These are phyloP conservation scores for Tuber magnatum DNA, from an alignment of 495 filamentous ascomycete species.

Conservation along the genomic window DNA sequence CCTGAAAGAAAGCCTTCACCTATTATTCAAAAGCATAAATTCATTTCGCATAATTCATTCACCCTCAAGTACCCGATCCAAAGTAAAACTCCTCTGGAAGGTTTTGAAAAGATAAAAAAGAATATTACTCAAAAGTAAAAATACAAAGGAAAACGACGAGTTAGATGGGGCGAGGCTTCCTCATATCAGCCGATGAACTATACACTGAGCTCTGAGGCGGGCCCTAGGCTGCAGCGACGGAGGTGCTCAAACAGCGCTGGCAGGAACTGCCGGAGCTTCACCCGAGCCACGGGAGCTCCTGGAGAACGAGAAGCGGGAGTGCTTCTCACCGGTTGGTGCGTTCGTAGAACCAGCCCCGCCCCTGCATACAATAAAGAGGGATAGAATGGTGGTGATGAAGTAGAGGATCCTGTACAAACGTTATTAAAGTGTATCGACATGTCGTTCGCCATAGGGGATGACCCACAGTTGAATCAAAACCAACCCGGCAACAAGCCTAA, in stretches of 20 bases:
- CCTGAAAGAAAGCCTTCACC: neutral
- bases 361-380: slow-evolving; percentile 14
- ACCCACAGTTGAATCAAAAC: slow-evolving; percentile 23
- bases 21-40: neutral
- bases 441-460: neutral
- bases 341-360: neutral
- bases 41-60: neutral
- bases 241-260: slow-evolving; percentile 1
- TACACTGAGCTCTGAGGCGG: neutral
- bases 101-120: neutral
- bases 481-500: slow-evolving; percentile 12
- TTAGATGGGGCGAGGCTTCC: neutral
- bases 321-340: neutral
- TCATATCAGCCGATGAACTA: neutral
- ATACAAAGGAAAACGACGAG: neutral
- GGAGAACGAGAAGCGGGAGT: slow-evolving; percentile 9
- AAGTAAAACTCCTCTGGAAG: neutral
- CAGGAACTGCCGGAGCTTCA: slow-evolving; percentile 3
- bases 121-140: neutral
- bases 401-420: slow-evolving; percentile 16
- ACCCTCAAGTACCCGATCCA: neutral
- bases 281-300: slow-evolving; percentile 5
- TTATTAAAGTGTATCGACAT: neutral
- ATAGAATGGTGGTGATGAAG: slow-evolving; percentile 21
- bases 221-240: neutral